These are phyloP conservation scores for Lactarius deliciosus DNA, from an alignment of 768 basidiomycete genomes.

Conservation along the genomic window DNA sequence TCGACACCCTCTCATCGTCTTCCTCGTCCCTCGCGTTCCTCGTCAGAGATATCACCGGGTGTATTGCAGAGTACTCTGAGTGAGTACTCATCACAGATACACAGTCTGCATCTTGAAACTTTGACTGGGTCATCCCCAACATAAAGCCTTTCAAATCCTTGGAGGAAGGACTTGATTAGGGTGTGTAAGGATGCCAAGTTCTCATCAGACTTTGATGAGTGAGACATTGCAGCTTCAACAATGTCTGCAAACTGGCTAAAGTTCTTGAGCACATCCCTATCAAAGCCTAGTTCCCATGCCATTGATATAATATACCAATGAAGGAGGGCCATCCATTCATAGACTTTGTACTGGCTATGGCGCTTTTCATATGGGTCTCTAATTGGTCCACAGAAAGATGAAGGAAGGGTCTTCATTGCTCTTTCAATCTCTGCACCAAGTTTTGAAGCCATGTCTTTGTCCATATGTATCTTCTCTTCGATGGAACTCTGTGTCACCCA, in stretches of 20 bases:
- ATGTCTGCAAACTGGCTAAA: constrained; percentile 1
- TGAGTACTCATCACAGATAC: too few relatives aligned
- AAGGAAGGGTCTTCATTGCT: too few relatives aligned
- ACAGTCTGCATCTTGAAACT: constrained; percentile 4
- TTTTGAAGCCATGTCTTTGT: too few relatives aligned
- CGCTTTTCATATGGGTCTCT: background rate
- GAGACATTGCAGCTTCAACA: constrained; percentile 9
- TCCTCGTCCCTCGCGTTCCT: too few relatives aligned
- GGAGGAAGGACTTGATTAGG: background rate
- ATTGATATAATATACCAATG: background rate
- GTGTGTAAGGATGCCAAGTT: background rate
- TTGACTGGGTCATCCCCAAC: constrained; percentile 4
- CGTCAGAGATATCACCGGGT: too few relatives aligned
- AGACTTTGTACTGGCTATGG: too few relatives aligned
- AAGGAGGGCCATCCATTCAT: too few relatives aligned
- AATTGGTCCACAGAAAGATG: background rate
- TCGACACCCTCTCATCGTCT: too few relatives aligned
- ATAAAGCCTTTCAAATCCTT: constrained; percentile 7
- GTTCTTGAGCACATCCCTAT: constrained; percentile 23
- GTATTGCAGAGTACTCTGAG: too few relatives aligned
- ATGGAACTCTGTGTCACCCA: constrained; percentile 31
- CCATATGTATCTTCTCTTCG: background rate
- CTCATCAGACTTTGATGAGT: background rate
- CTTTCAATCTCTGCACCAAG: too few relatives aligned
- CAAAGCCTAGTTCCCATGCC: background rate